phyloP scores from a whole-genome alignment of 495 filamentous ascomycete species.

The Durotheca rogersii region DNA sequence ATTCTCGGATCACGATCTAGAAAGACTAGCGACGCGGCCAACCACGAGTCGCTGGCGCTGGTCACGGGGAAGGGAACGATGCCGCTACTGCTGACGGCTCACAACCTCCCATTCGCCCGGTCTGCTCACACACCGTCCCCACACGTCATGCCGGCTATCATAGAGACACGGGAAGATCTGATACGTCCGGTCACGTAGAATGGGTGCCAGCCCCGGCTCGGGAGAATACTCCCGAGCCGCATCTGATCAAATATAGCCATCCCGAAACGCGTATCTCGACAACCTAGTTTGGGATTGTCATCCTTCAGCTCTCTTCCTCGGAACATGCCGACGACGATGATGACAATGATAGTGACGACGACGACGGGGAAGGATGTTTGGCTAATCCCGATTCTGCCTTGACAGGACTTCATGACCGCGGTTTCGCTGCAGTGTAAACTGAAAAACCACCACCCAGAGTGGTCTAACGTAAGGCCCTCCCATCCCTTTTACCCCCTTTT shows the following conservation, averaged over 20 bases:
- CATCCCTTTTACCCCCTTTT: slow-evolving; percentile 7
- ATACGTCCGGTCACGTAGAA: slow-evolving; percentile 7
- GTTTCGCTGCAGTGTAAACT: slow-evolving; percentile 57
- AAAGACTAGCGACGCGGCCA: slow-evolving; percentile 8
- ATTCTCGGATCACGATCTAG: slow-evolving; percentile 5
- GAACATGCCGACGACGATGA: background rate
- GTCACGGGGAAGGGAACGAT: slow-evolving; percentile 5
- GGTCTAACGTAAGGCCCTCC: slow-evolving; percentile 56
- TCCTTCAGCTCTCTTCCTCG: background rate
- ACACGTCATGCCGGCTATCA: background rate
- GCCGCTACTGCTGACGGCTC: slow-evolving; percentile 11
- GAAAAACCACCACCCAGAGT: slow-evolving; percentile 63
- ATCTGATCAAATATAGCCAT: too few relatives aligned
- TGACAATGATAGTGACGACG: too few relatives aligned
- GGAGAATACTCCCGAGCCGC: too few relatives aligned
- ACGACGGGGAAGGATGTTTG: background rate
- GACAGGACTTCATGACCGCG: slow-evolving; percentile 61
- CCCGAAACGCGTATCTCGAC: too few relatives aligned
- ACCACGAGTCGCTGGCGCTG: slow-evolving; percentile 8
- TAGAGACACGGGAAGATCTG: background rate
- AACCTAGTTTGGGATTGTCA: background rate
- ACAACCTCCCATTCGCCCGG: slow-evolving; percentile 9
- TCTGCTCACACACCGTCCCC: slow-evolving; percentile 2
- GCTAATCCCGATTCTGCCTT: slow-evolving; percentile 19
- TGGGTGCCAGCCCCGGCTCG: too few relatives aligned